Evolutionary conservation across 345 rosid genomes (phyloP).

Genomic region (Carallia pectinifolia): DNA sequence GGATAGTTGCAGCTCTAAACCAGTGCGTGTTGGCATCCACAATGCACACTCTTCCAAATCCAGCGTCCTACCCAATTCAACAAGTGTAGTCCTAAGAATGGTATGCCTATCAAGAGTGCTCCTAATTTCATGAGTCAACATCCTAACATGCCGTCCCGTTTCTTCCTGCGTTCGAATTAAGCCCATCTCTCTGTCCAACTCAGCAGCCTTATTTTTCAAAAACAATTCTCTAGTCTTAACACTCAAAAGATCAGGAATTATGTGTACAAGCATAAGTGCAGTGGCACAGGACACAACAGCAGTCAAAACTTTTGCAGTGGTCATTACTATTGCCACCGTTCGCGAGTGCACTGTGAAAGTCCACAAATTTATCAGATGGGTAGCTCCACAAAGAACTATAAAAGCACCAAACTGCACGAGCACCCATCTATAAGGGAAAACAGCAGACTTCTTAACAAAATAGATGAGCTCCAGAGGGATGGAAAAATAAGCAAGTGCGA

Average conservation of each 20-base stretch:
- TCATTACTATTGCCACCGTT: constrained; percentile 83
- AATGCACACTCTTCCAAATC: constrained; percentile 92
- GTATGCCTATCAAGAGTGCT: constrained; percentile 97
- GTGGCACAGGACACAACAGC: constrained; percentile 92
- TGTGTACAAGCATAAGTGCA: constrained; percentile 97
- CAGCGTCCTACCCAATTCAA: constrained; percentile 90
- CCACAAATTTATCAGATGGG: constrained; percentile 95
- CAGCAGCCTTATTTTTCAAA: constrained; percentile 94
- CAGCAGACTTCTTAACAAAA: constrained; percentile 92
- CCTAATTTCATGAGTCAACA: constrained; percentile 93
- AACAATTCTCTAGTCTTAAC: constrained; percentile 88
- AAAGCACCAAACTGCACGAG: constrained; percentile 99
- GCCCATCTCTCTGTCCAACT: constrained; percentile 98
- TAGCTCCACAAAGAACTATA: constrained; percentile 97
- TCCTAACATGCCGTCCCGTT: constrained; percentile 93
- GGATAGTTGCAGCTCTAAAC: constrained; percentile 91
- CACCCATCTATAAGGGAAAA: constrained; percentile 96
- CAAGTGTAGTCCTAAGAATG: constrained; percentile 83
- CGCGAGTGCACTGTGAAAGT: constrained; percentile 68
- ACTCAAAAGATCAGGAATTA: constrained; percentile 87
- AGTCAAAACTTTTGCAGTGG: constrained; percentile 70
- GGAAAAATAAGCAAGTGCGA: constrained; percentile 95
- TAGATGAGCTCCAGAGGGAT: constrained; percentile 94
- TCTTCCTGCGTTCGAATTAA: constrained; percentile 95
- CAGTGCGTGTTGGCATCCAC: constrained; percentile 99